Percentiles rank a stretch among this genome's conserved stretches.
phyloP scores from a whole-genome alignment of 805 yeast species.

The Saccharomycopsis javanensis region DNA sequence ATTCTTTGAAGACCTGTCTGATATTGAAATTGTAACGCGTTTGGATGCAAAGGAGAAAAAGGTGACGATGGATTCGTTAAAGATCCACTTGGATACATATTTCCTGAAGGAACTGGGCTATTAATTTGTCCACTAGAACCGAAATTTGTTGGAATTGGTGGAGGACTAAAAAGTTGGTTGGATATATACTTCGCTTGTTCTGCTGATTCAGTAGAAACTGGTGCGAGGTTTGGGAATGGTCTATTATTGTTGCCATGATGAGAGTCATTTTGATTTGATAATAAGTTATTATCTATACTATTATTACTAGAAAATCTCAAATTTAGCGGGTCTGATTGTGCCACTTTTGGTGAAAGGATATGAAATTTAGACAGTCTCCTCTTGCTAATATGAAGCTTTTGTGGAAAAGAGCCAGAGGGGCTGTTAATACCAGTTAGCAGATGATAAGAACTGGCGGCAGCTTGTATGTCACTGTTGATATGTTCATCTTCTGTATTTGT shows the following conservation, averaged over 20 bases:
- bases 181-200: neutral
- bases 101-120: neutral
- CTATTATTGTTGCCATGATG: neutral
- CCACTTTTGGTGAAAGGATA: neutral
- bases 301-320: neutral
- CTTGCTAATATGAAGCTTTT: neutral
- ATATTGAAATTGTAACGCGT: slow-evolving; percentile 26
- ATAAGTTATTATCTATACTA: neutral
- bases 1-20: slow-evolving; percentile 12
- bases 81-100: slow-evolving; percentile 10
- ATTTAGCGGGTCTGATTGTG: neutral
- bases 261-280: neutral
- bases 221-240: neutral
- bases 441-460: neutral
- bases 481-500: neutral
- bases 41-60: slow-evolving; percentile 22
- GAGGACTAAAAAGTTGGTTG: neutral
- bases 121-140: neutral
- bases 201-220: neutral
- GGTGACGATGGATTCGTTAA: slow-evolving; percentile 15
- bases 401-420: neutral
- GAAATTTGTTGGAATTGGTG: neutral
- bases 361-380: neutral
- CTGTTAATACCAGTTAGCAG: no score
- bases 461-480: no score